Base-by-base conservation (phyloP, 371 early-diverging fungal genomes). In the Mycotypha africana region DNA sequence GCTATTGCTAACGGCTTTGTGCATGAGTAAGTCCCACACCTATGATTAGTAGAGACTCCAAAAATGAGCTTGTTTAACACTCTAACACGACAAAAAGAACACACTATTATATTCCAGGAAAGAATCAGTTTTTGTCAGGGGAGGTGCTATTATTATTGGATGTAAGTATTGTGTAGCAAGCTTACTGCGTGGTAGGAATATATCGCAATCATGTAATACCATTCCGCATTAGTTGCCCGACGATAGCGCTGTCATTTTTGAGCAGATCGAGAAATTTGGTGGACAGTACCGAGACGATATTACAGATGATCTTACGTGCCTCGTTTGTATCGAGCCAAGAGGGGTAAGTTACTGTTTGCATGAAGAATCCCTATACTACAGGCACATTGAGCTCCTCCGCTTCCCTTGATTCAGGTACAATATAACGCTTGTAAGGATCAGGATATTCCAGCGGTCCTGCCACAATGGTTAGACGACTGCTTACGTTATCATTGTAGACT, bases 401-500 rank as follows among this genome's bases (percentile, higher is more conserved):
- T n/a, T n/a, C n/a, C n/a, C n/a, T n/a, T n/a, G 77, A 50, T n/a
- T n/a, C n/a, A n/a, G n/a, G n/a, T 49, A 26, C 74, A 75, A 33
- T 83, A 81, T 50, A 68, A 73, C 22, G 65, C 68, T 38, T 73
- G 60, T 2, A 62, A 67, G 25, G 53, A 72, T 22, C 37, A 71
- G 42, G 67, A 65, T 6, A 79, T 85, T 32, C 77, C 66, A 33
- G 58, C 82, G 2, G 76, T 93, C 4, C 62, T 88, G 12, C 89
- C 91, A 7, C 88, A 89, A 43, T 93, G 85, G 81, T 69, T 92
- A 44, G 84, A 89, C 48, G 81, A 81, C 36, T 85, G 88, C 55
- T 59, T 87, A 24, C 78, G 80, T 26, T 47, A 84, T 21, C 38
- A 40, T 9, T 17, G 36, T 21, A 39, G 14, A 14, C 2, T 52